phyloP scores from a whole-genome alignment of 805 yeast species.

The Ogataea ramenticola region DNA sequence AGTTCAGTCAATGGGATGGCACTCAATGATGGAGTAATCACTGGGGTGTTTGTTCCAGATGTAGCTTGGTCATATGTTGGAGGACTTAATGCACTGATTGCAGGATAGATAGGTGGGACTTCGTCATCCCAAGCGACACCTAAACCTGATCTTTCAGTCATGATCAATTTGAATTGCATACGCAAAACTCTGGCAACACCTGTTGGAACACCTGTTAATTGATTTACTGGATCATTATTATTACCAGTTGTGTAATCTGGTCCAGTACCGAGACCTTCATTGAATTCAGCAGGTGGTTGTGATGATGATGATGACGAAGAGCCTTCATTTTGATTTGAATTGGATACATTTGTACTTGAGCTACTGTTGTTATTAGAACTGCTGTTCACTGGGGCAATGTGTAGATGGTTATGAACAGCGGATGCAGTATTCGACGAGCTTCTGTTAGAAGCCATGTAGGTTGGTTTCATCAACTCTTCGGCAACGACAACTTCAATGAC shows the following conservation, averaged over 20 bases:
- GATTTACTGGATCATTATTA: constrained; percentile 19
- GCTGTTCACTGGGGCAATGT: not conserved
- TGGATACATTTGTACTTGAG: not conserved
- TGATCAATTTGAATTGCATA: constrained; percentile 82
- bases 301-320: not conserved
- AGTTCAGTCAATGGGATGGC: constrained; percentile 2
- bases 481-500: constrained; percentile 90
- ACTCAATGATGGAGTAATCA: constrained; percentile 5
- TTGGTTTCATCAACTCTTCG: constrained; percentile 54
- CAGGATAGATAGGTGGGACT: constrained; percentile 94
- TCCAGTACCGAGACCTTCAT: constrained; percentile 21
- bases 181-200: constrained; percentile 93
- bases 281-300: not conserved
- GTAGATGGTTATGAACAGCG: not conserved
- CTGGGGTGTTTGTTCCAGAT: constrained; percentile 10
- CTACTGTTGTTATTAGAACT: not conserved
- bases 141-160: constrained; percentile 88
- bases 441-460: not conserved
- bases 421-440: not conserved
- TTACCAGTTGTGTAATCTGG: constrained; percentile 23
- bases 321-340: no score
- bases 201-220: constrained; percentile 64
- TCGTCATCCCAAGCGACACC: constrained; percentile 99
- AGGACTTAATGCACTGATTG: constrained; percentile 76
- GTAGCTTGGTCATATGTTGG: constrained; percentile 58